phyloP scores from a whole-genome alignment of 192 early-diverging fungal species.

The Mortierella claussenii region DNA sequence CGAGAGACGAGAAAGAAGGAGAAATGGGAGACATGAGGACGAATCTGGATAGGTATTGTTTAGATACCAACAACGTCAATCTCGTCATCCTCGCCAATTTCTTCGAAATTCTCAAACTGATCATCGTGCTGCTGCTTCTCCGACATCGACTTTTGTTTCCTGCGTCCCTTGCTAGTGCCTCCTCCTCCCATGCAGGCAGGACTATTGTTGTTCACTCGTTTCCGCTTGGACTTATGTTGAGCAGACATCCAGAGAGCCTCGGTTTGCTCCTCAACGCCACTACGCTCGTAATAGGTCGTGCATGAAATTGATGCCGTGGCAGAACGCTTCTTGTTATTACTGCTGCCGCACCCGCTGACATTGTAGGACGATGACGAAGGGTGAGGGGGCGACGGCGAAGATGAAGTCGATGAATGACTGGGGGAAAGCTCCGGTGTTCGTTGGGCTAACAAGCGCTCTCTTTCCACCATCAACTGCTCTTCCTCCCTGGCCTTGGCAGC shows the following conservation, averaged over 20 bases:
- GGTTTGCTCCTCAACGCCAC: slow-evolving; percentile 24
- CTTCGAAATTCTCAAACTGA: slow-evolving; percentile 28
- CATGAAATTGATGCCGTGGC: slow-evolving; percentile 16
- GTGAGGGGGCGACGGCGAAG: slow-evolving; percentile 42
- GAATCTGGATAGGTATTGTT: too few species aligned
- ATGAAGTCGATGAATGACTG: slow-evolving; percentile 22
- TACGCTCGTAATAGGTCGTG: slow-evolving; percentile 11
- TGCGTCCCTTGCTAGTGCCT: slow-evolving; percentile 38
- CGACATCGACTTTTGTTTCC: slow-evolving; percentile 20
- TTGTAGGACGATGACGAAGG: slow-evolving; percentile 27
- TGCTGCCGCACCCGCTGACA: slow-evolving; percentile 8
- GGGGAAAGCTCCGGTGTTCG: slow-evolving; percentile 41
- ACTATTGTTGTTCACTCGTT: slow-evolving; percentile 18
- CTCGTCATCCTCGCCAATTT: slow-evolving; percentile 10
- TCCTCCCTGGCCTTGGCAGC: slow-evolving; percentile 16
- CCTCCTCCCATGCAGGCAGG: slow-evolving; percentile 35
- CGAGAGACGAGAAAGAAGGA: background rate
- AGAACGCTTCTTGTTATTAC: slow-evolving; percentile 27
- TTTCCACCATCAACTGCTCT: slow-evolving; percentile 9
- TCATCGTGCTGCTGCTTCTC: slow-evolving; percentile 17
- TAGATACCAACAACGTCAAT: slow-evolving; percentile 28
- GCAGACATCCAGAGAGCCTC: slow-evolving; percentile 23
- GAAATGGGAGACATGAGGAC: background rate
- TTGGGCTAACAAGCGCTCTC: background rate
- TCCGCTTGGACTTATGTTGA: slow-evolving; percentile 45